Evolutionary conservation across 805 yeast species (phyloP), one percentile per base, ranked within the genome.

Genomic region (Jamesozyma spencerorum): DNA sequence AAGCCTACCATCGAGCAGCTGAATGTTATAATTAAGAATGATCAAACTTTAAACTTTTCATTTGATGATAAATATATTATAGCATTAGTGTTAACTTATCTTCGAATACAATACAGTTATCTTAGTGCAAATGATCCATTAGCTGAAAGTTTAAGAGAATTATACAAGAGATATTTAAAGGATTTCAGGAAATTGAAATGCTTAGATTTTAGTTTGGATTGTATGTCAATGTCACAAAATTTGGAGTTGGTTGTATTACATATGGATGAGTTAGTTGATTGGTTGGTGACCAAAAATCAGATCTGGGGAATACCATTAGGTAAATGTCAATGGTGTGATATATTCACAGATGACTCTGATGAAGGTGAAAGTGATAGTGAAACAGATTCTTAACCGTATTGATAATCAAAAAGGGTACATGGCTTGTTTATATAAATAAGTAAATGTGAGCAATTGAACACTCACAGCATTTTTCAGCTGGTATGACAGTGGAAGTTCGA

Each of bases 241-340:
- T 39, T 50, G 18, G 39, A 34, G 5, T 53, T 55, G 5, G 35
- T 42, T 18, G 42, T 77, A 39, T 62, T 66, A 4, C 71, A 76
- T 52, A 69, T 90, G 63, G 97, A 90, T 58, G 90, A 80, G 54
- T 73, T 80, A 53, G 72, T 77, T 0, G 95, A 90, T 50, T 62
- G 63, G 31, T 55, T 90, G 36, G 57, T 81, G 19, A 64, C 54
- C 1, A 66, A 71, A 28, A 75, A 73, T 30, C 69, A 85, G 44
- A 80, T 82, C 17, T 73, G 83, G 49, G 96, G 85, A 36, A 63
- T 87, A 39, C 75, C 84, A 2, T 55, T 90, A 36, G 95, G 95
- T 47, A 85, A 48, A 46, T 86, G 55, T 55, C 68, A 45, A 32
- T 58, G 63, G 64, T 47, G 53, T 42, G 40, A 48, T 35, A 45